phyloP scores from a whole-genome alignment of 108 stramenopile species.

The Mediolabrus comicus region DNA sequence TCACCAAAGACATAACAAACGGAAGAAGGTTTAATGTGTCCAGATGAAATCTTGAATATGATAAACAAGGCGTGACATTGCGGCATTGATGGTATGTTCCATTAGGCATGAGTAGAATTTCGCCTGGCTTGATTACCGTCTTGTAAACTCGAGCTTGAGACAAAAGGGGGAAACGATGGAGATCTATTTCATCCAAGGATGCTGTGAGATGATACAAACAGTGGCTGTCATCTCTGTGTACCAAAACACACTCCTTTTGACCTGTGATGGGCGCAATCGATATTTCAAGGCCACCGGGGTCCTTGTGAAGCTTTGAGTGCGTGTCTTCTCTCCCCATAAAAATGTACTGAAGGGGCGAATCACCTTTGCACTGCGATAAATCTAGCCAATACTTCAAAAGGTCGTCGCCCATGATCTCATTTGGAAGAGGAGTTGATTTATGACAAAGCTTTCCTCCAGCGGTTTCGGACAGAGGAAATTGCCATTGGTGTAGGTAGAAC shows the following conservation, averaged over 20 bases:
- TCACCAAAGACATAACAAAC: slow-evolving; percentile 60
- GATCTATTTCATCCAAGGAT: slow-evolving; percentile 56
- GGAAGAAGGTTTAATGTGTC: slow-evolving; percentile 67
- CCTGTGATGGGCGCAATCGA: slow-evolving; percentile 82
- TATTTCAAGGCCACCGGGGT: slow-evolving; percentile 76
- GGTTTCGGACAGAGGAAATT: slow-evolving; percentile 73
- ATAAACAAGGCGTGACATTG: slow-evolving; percentile 74
- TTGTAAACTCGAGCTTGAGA: slow-evolving; percentile 63
- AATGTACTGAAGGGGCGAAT: slow-evolving; percentile 78
- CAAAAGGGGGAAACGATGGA: slow-evolving; percentile 60
- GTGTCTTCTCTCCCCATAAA: slow-evolving; percentile 81
- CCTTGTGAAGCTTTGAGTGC: slow-evolving; percentile 65
- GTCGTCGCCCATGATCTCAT: slow-evolving; percentile 69
- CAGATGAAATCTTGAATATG: slow-evolving; percentile 80
- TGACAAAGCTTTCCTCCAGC: slow-evolving; percentile 68
- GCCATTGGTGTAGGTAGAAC: slow-evolving; percentile 87
- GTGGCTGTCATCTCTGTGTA: slow-evolving; percentile 62
- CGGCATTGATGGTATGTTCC: slow-evolving; percentile 83
- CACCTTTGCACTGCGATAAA: slow-evolving; percentile 47
- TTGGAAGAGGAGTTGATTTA: slow-evolving; percentile 56
- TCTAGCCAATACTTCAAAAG: slow-evolving; percentile 75
- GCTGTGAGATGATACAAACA: slow-evolving; percentile 66
- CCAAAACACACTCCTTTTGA: slow-evolving; percentile 78
- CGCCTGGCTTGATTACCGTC: slow-evolving; percentile 70
- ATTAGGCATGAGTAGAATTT: slow-evolving; percentile 84